Percentiles rank a stretch among this genome's conserved stretches.
Evolutionary conservation across 305 asterid species (phyloP).

Genomic region (Fraxinus sp.): DNA sequence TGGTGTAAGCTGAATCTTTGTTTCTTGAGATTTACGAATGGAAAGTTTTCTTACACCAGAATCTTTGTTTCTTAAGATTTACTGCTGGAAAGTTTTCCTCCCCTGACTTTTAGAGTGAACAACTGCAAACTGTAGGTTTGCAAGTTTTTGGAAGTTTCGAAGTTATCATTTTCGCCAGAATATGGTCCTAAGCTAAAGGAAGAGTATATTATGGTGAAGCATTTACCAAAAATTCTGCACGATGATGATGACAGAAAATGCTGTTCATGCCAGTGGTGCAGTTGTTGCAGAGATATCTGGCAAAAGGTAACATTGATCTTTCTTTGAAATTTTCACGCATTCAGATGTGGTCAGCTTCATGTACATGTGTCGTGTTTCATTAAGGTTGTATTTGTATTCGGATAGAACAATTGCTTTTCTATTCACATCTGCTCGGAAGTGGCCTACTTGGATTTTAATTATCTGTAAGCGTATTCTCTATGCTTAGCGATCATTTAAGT

Average conservation of each 20-base stretch:
- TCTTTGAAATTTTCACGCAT: not conserved
- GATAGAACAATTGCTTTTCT: not conserved
- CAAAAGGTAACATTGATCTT: conserved; percentile 44
- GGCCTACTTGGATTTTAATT: conserved; percentile 1
- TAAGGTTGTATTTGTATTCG: not conserved
- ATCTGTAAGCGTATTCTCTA: not conserved
- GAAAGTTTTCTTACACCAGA: conserved; percentile 13
- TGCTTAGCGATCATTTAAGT: not conserved
- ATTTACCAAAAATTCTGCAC: conserved; percentile 62
- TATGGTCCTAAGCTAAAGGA: conserved; percentile 97
- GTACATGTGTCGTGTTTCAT: not conserved
- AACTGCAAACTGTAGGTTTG: conserved; percentile 60
- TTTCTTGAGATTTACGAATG: conserved; percentile 1
- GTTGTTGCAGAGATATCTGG: conserved; percentile 97
- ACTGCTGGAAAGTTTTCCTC: conserved; percentile 15
- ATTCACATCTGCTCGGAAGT: not conserved
- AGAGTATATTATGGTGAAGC: conserved; percentile 92
- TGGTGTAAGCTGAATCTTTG: not conserved
- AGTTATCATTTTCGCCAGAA: conserved; percentile 81
- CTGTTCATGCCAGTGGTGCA: conserved; percentile 70
- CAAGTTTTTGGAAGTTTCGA: conserved; percentile 93
- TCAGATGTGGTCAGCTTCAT: not conserved
- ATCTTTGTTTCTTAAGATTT: conserved; percentile 1
- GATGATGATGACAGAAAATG: conserved; percentile 48
- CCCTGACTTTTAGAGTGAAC: conserved; percentile 19